Evolutionary conservation across 2,329 filamentous ascomycete genomes (phyloP).

Genomic region (Ascochyta koolunga): DNA sequence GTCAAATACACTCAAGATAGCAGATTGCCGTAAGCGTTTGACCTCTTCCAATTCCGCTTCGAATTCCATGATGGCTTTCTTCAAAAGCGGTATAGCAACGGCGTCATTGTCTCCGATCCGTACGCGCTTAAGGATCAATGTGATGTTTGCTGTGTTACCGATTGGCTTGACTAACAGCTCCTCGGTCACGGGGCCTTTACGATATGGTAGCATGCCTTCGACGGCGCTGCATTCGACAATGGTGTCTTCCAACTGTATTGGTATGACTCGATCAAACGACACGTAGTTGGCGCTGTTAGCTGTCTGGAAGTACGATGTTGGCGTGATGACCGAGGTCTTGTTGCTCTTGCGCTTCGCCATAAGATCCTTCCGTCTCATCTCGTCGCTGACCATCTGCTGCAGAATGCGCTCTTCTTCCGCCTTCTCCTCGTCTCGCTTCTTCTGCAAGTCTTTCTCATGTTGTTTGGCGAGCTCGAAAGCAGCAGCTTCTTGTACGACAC

Average conservation of each 20-base stretch:
- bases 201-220: constrained; percentile 67
- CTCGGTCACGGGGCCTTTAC: constrained; percentile 69
- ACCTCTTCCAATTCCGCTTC: constrained; percentile 78
- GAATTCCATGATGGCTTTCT: constrained; percentile 76
- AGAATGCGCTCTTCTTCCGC: constrained; percentile 74
- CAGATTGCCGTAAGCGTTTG: constrained; percentile 75
- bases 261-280: constrained; percentile 71
- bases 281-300: constrained; percentile 48
- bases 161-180: constrained; percentile 76
- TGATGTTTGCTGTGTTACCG: constrained; percentile 51
- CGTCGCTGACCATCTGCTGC: constrained; percentile 73
- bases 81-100: constrained; percentile 69
- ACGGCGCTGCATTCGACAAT: constrained; percentile 73
- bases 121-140: constrained; percentile 68
- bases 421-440: constrained; percentile 54
- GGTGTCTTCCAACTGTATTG: constrained; percentile 66
- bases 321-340: constrained; percentile 35
- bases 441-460: constrained; percentile 50
- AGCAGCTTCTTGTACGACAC: constrained; percentile 79
- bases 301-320: constrained; percentile 49
- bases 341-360: constrained; percentile 65
- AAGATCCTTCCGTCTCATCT: constrained; percentile 71
- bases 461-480: constrained; percentile 63
- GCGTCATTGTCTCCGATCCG: constrained; percentile 56
- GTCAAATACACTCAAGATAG: constrained; percentile 79